Evolutionary conservation across 345 rosid species (phyloP).

Genomic region (Populus alba): DNA sequence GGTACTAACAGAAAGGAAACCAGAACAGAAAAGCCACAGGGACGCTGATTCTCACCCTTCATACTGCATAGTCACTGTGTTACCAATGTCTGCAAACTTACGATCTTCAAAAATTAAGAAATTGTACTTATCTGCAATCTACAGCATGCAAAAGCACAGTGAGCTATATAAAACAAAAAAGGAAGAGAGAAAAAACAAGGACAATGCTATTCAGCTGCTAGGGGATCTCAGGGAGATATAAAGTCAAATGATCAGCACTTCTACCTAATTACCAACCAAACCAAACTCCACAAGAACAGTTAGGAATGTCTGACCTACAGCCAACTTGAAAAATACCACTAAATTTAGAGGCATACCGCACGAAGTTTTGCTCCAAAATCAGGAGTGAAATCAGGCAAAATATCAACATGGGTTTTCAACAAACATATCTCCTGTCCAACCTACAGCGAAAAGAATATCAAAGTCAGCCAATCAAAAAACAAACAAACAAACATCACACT

Average conservation of each 20-base stretch:
- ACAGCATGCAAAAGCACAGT: background rate
- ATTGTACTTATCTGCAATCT: constrained; percentile 89
- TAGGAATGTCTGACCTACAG: background rate
- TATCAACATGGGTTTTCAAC: constrained; percentile 95
- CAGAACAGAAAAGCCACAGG: background rate
- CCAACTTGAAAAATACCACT: background rate
- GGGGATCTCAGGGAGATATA: no score
- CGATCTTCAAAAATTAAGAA: constrained; percentile 95
- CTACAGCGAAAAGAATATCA: constrained; percentile 34
- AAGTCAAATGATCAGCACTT: background rate
- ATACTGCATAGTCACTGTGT: constrained; percentile 97
- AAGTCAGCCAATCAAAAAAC: background rate
- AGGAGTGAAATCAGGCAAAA: constrained; percentile 85
- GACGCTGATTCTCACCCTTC: constrained; percentile 59
- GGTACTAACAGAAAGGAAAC: background rate
- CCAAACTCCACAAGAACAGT: background rate
- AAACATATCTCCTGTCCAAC: constrained; percentile 95
- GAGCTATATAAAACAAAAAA: background rate
- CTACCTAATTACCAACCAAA: background rate
- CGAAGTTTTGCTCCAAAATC: constrained; percentile 90
- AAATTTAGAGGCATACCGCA: constrained; percentile 40
- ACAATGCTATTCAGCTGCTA: background rate
- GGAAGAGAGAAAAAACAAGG: background rate
- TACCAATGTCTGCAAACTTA: constrained; percentile 97
- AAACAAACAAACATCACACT: background rate